Evolutionary conservation across 139 green algal species (phyloP).

Genomic region (Pleodorina starrii): DNA sequence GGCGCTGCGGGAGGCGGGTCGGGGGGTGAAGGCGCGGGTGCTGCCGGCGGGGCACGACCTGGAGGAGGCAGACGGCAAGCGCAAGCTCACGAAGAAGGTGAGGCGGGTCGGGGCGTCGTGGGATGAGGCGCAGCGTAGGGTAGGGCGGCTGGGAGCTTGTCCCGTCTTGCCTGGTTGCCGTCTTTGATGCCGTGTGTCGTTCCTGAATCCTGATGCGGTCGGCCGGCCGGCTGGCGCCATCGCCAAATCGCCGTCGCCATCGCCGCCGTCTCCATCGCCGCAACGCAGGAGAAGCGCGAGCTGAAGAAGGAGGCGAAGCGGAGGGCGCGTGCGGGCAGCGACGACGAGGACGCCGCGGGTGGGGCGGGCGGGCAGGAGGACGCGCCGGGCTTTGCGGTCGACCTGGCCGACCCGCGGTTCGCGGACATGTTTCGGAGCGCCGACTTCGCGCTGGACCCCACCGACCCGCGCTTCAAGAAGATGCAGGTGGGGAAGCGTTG

Average conservation of each 20-base stretch:
- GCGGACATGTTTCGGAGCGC: constrained; percentile 72
- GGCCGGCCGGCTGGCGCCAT: no score
- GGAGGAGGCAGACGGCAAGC: constrained; percentile 24
- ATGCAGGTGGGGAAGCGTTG: constrained; percentile 38
- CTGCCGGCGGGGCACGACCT: constrained; percentile 6
- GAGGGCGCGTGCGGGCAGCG: constrained; percentile 43
- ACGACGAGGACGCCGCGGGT: constrained; percentile 63
- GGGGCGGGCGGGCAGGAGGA: constrained; percentile 66
- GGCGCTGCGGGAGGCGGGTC: constrained; percentile 60
- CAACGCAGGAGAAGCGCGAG: constrained; percentile 47
- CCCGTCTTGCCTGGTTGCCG: no score
- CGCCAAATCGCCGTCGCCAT: no score
- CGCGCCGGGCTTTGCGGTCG: constrained; percentile 24
- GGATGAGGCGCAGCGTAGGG: no score
- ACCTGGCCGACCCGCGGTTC: constrained; percentile 85
- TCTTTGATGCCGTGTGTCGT: no score
- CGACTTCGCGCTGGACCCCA: constrained; percentile 93
- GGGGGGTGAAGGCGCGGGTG: constrained; percentile 22
- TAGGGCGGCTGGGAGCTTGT: no score
- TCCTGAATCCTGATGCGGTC: no score
- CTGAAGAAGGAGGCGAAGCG: constrained; percentile 50
- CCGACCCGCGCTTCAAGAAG: constrained; percentile 86
- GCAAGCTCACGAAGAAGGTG: constrained; percentile 51
- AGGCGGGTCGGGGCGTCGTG: no score
- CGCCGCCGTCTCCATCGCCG: no score